A percentile compares a stretch with the other conserved stretches of the same genome.
These are phyloP conservation scores for Polyporus arcularius DNA, from an alignment of 768 basidiomycete species.

Conservation along the genomic window DNA sequence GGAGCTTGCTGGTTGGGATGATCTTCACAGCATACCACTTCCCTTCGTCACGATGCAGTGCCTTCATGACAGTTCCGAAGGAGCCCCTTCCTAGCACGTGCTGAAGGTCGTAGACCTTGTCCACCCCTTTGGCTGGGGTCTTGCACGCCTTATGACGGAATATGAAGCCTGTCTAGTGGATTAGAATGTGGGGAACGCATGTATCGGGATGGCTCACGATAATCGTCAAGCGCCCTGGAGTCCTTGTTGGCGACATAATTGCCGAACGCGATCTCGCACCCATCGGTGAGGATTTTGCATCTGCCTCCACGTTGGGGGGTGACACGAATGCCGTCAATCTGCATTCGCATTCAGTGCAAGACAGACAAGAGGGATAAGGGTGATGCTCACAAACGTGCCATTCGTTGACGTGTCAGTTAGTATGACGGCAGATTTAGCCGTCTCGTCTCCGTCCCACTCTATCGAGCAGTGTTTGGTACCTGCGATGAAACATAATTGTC, in stretches of 20 bases:
- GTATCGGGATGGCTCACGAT: constrained; percentile 49
- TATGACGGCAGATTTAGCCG: constrained; percentile 40
- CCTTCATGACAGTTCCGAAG: constrained; percentile 87
- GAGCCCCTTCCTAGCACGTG: constrained; percentile 82
- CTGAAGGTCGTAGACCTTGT: constrained; percentile 63
- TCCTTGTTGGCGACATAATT: constrained; percentile 46
- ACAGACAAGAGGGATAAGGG: no score
- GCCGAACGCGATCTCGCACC: constrained; percentile 87
- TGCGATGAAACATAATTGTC: constrained; percentile 27
- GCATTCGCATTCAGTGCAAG: not conserved
- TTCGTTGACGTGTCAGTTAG: constrained; percentile 64
- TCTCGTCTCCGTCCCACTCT: constrained; percentile 55
- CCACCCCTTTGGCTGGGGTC: constrained; percentile 43
- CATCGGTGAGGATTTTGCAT: constrained; percentile 62
- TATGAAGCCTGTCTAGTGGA: constrained; percentile 61
- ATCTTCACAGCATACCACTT: constrained; percentile 85
- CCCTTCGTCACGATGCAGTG: constrained; percentile 68
- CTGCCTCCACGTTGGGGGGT: constrained; percentile 35
- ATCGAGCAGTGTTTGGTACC: constrained; percentile 57
- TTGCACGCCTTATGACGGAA: constrained; percentile 62
- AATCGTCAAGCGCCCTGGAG: constrained; percentile 55
- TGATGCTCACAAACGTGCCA: constrained; percentile 14
- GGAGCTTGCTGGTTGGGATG: constrained; percentile 53
- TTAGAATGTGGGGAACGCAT: not conserved
- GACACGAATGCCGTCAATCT: constrained; percentile 71